These are phyloP conservation scores for Apiotrichum domesticum DNA, from an alignment of 1,284 basidiomycete genomes.

Conservation along the genomic window DNA sequence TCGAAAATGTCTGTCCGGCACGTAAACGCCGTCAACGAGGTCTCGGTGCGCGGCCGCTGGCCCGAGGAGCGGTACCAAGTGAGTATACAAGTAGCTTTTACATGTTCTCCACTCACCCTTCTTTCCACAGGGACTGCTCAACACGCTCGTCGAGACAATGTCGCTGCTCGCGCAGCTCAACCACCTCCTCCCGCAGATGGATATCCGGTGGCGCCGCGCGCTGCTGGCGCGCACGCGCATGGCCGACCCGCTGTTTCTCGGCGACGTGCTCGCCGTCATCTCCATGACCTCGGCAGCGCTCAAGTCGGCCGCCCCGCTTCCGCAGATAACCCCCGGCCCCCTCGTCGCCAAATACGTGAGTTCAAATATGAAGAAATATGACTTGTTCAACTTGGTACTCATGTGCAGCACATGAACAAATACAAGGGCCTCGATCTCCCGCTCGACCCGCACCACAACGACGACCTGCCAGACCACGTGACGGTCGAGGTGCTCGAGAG, in stretches of 20 bases:
- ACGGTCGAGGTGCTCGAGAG: conserved; percentile 43
- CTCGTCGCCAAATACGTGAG: conserved; percentile 66
- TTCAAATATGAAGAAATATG: not conserved
- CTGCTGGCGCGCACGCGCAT: conserved; percentile 69
- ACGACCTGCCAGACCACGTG: conserved; percentile 38
- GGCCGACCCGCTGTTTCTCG: conserved; percentile 72
- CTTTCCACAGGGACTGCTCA: conserved; percentile 29
- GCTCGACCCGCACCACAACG: conserved; percentile 25
- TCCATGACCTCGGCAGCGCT: conserved; percentile 56
- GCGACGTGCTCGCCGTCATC: conserved; percentile 72
- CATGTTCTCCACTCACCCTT: conserved; percentile 18
- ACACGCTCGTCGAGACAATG: conserved; percentile 38
- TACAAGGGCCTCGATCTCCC: conserved; percentile 37
- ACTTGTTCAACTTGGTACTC: not conserved
- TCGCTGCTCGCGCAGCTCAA: conserved; percentile 43
- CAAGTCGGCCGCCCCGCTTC: conserved; percentile 67
- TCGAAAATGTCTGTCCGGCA: conserved; percentile 39
- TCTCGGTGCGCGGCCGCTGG: conserved; percentile 44
- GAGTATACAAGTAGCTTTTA: not conserved
- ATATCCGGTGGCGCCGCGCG: conserved; percentile 60
- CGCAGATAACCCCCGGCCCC: conserved; percentile 80
- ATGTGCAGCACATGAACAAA: conserved; percentile 27
- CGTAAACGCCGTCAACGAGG: conserved; percentile 42
- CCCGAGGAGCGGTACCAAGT: conserved; percentile 39
- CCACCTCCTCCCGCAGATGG: conserved; percentile 43